Base-by-base conservation (phyloP, 768 basidiomycete species). In the Paxillus ammoniavirescens region DNA sequence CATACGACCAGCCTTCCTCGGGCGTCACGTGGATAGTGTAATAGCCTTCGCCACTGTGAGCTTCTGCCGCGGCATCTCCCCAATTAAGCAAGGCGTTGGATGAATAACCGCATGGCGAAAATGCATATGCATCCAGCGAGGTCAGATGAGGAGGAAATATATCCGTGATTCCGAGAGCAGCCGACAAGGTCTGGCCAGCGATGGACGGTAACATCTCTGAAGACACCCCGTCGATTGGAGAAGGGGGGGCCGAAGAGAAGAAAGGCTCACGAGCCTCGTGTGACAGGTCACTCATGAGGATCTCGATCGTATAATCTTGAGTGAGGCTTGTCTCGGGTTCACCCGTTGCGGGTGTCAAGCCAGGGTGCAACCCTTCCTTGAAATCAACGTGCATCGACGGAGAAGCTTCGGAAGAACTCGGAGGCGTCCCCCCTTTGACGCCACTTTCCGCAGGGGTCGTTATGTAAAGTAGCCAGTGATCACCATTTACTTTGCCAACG, bases 1-100 rank as follows among this genome's bases (percentile, higher is more conserved):
- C 97, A 71, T 97, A 99, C 43, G 94, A 97, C 90, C 93, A 98
- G 52, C 91, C 96, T 63, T 91, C 86, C 71, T 98, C 97, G 26
- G 97, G 97, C 0, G 97, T 99, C 55, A 98, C 96, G 68, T 99
- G 97, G 52, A 99, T 96, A 7, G 93, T 98, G 69, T 92, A 98
- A 72, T 99, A 99, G 37, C 96, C 93, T 70, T 98, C 97, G 14
- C 84, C 83, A 18, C 45, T 50, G 18, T 56, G 53, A 31, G 52
- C 58, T 35, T 70, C 63, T 51, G 68, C 52, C 28, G 53, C 57
- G 13, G 37, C 47, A 44, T 59, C 65, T 14, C 75, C 77, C 83
- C 81, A 91, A 66, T 77, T 84, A 62, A 84, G 76, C 10, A 98
- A 83, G 9, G 93, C 93, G 67, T 99, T 99, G 57, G 91, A 88